A percentile compares a stretch with the other conserved stretches of the same genome.
Evolutionary conservation across 805 yeast species (phyloP).

Genomic region (Grigorovia humatica): DNA sequence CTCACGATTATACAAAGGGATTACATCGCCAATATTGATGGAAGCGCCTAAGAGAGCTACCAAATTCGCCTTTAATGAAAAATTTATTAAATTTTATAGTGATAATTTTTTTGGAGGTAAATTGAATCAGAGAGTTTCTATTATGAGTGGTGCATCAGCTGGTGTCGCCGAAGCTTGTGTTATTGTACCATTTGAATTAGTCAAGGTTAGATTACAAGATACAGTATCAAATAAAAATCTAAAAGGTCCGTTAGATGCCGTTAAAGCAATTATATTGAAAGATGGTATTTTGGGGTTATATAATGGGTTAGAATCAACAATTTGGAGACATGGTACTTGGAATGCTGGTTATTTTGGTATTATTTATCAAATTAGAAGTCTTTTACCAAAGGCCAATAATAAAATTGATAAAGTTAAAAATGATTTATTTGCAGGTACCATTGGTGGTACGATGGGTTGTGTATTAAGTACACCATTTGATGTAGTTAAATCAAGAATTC

Average conservation of each 20-base stretch:
- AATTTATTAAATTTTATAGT: conserved; percentile 82
- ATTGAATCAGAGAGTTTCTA: conserved; percentile 73
- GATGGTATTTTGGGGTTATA: conserved; percentile 81
- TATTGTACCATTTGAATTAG: conserved; percentile 94
- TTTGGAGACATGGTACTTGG: conserved; percentile 97
- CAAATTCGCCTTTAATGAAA: conserved; percentile 96
- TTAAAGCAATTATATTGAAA: conserved; percentile 53
- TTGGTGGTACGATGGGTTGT: conserved; percentile 98
- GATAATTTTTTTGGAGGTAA: conserved; percentile 42
- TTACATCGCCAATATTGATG: conserved; percentile 93
- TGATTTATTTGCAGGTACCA: conserved; percentile 83
- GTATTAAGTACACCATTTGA: conserved; percentile 91
- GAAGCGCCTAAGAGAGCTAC: conserved; percentile 99
- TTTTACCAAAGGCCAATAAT: conserved; percentile 69
- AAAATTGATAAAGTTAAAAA: conserved; percentile 69
- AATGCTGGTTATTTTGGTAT: conserved; percentile 97
- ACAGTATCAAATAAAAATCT: conserved; percentile 71
- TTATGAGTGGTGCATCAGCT: conserved; percentile 94
- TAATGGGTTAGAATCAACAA: conserved; percentile 91
- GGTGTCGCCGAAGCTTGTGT: conserved; percentile 96
- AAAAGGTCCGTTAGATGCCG: conserved; percentile 57
- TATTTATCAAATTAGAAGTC: conserved; percentile 71
- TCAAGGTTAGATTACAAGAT: conserved; percentile 92
- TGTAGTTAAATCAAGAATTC: conserved; percentile 94
- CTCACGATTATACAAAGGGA: conserved; percentile 80